Evolutionary conservation across 352 stramenopile genomes (phyloP).

Genomic region (Pythium dissotocum): DNA sequence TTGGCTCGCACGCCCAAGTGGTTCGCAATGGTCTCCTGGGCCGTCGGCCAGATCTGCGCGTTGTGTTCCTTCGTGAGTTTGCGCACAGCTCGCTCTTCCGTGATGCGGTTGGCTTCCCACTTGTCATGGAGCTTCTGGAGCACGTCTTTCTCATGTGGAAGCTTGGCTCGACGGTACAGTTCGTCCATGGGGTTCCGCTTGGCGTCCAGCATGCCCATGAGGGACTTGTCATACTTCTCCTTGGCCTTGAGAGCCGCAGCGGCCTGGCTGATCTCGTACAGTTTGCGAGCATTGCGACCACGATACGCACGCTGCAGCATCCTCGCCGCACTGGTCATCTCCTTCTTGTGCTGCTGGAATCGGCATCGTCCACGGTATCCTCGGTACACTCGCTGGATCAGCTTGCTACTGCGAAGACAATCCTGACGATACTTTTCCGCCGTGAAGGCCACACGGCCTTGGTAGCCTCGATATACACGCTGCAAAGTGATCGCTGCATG

Average conservation of each 20-base stretch:
- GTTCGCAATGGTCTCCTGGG: slow-evolving; percentile 47
- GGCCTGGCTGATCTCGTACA: slow-evolving; percentile 63
- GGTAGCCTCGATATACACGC: slow-evolving; percentile 46
- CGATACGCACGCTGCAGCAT: slow-evolving; percentile 55
- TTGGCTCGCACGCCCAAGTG: slow-evolving; percentile 43
- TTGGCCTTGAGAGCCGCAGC: slow-evolving; percentile 53
- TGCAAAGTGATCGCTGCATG: slow-evolving; percentile 45
- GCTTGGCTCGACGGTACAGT: slow-evolving; percentile 53
- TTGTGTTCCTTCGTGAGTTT: slow-evolving; percentile 45
- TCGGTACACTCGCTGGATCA: slow-evolving; percentile 53
- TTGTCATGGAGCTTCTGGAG: slow-evolving; percentile 46
- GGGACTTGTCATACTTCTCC: slow-evolving; percentile 54
- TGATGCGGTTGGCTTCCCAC: slow-evolving; percentile 45
- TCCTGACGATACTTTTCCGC: slow-evolving; percentile 32
- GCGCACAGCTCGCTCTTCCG: slow-evolving; percentile 48
- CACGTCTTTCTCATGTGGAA: slow-evolving; percentile 45
- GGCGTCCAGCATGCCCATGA: slow-evolving; percentile 48
- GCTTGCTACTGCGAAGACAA: slow-evolving; percentile 28
- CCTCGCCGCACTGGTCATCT: slow-evolving; percentile 38
- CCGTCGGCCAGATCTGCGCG: slow-evolving; percentile 29
- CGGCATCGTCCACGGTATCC: slow-evolving; percentile 34
- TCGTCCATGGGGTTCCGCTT: slow-evolving; percentile 69
- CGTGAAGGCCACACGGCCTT: slow-evolving; percentile 34
- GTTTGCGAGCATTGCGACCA: slow-evolving; percentile 37
- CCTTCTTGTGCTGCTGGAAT: slow-evolving; percentile 28